phyloP scores from a whole-genome alignment of 208 protist species.

The Leptomonas pyrrhocoris region DNA sequence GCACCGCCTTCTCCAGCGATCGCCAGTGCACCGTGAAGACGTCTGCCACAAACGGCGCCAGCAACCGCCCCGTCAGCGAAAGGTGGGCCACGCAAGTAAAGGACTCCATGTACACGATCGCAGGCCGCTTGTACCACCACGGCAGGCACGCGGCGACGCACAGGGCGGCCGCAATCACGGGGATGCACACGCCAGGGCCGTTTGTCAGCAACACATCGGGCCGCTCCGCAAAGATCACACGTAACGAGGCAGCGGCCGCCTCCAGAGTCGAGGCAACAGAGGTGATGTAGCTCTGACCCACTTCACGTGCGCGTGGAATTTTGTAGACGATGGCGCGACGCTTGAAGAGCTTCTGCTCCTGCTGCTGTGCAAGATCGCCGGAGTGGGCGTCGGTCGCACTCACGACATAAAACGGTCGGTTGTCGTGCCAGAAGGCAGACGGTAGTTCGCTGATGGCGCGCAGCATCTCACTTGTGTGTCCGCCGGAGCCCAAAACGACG shows the following conservation, averaged over 20 bases:
- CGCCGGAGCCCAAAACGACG: slow-evolving; percentile 90
- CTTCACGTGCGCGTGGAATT: slow-evolving; percentile 90
- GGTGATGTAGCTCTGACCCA: slow-evolving; percentile 88
- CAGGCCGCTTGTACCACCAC: slow-evolving; percentile 60
- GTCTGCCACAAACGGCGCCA: slow-evolving; percentile 74
- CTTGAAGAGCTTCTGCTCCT: slow-evolving; percentile 53
- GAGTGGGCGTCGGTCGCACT: slow-evolving; percentile 84
- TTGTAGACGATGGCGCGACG: slow-evolving; percentile 46
- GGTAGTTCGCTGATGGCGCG: slow-evolving; percentile 57
- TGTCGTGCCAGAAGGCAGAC: slow-evolving; percentile 39
- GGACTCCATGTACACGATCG: slow-evolving; percentile 87
- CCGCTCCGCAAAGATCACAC: slow-evolving; percentile 39
- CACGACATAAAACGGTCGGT: slow-evolving; percentile 67
- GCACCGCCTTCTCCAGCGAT: slow-evolving; percentile 39
- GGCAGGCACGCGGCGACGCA: slow-evolving; percentile 41
- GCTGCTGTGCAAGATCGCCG: slow-evolving; percentile 42
- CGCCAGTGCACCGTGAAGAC: slow-evolving; percentile 86
- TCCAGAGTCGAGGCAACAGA: slow-evolving; percentile 77
- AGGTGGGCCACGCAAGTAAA: slow-evolving; percentile 87
- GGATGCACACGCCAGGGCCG: slow-evolving; percentile 92
- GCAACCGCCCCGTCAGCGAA: slow-evolving; percentile 76
- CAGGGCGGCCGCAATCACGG: slow-evolving; percentile 67
- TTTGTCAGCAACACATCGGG: slow-evolving; percentile 89
- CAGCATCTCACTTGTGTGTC: slow-evolving; percentile 94
- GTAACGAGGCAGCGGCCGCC: slow-evolving; percentile 37